Evolutionary conservation across 1,139 yeast genomes (phyloP), one percentile per base, ranked within the genome.

Genomic region (Debaryomyces sp.): DNA sequence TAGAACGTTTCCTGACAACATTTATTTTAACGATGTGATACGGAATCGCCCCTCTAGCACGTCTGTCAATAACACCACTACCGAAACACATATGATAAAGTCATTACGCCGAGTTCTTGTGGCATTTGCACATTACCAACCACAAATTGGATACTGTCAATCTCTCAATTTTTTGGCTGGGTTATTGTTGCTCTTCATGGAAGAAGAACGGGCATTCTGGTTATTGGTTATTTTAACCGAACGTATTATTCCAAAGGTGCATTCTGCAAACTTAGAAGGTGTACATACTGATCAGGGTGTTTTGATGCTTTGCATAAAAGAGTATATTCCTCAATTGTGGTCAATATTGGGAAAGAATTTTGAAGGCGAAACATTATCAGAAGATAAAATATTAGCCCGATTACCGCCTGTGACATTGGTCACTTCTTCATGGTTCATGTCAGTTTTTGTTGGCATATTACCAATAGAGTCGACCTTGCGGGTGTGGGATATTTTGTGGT

Each of bases 351-450:
- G 80, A 5, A 71, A 55, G 54, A 68, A 62, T 18, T 73, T 72
- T 48, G 81, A 77, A 39, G 81, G 81, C 0, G 73, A 71, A 43
- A 54, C 62, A 6, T 56, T 78, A 41, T 71, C 81, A 42, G 85
- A 82, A 53, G 91, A 86, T 61, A 73, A 71, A 48, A 86, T 87
- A 47, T 73, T 92, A 44, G 75, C 83, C 18, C 84, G 87, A 55
- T 69, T 91, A 45, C 99, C 99, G 1, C 96, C 97, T 0, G 82
- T 94, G 5, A 89, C 97, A 0, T 75, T 94, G 39, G 96, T 96
- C 55, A 92, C 98, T 0, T 92, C 97, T 0, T 86, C 96, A 43
- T 94, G 99, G 99, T 94, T 94, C 64, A 94, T 94, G 99, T 88
- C 97, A 54, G 81, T 90, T 6, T 94, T 88, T 68, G 90, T 92